A percentile compares a stretch with the other conserved stretches of the same genome.
Evolutionary conservation across 371 early-diverging fungal species (phyloP).

Genomic region (Lichtheimia hyalospora): DNA sequence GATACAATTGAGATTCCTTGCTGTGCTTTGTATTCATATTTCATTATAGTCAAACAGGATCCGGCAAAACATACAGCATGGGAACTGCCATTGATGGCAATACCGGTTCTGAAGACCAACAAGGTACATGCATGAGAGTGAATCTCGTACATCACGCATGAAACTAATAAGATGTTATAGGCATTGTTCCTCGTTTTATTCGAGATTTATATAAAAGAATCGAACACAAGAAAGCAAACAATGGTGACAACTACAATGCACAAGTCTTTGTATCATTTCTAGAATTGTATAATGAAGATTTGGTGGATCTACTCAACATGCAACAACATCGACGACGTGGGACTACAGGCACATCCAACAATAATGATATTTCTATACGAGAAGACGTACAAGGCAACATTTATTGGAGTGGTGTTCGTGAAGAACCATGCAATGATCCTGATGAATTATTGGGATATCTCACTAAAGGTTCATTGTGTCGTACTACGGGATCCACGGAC

Average conservation of each 20-base stretch:
- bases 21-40: not conserved
- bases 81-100: conserved; percentile 32
- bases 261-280: conserved; percentile 77
- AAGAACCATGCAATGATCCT: conserved; percentile 72
- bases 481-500: conserved; percentile 95
- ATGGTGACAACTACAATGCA: conserved; percentile 35
- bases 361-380: conserved; percentile 62
- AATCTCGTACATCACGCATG: not conserved
- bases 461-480: conserved; percentile 76
- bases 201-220: conserved; percentile 57
- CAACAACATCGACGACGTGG: conserved; percentile 2
- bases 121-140: conserved; percentile 3
- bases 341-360: too few species aligned
- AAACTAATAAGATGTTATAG: conserved; percentile 26
- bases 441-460: conserved; percentile 76
- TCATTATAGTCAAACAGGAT: conserved; percentile 16
- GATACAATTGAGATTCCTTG: not conserved
- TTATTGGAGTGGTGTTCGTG: conserved; percentile 87
- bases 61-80: conserved; percentile 44
- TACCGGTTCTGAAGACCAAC: conserved; percentile 17
- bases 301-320: conserved; percentile 78
- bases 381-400: conserved; percentile 92
- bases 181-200: conserved; percentile 90
- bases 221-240: conserved; percentile 16
- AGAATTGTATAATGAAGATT: conserved; percentile 98